Evolutionary conservation across 192 early-diverging fungal genomes (phyloP), one percentile per base, ranked within the genome.

Genomic region (Mortierella claussenii): DNA sequence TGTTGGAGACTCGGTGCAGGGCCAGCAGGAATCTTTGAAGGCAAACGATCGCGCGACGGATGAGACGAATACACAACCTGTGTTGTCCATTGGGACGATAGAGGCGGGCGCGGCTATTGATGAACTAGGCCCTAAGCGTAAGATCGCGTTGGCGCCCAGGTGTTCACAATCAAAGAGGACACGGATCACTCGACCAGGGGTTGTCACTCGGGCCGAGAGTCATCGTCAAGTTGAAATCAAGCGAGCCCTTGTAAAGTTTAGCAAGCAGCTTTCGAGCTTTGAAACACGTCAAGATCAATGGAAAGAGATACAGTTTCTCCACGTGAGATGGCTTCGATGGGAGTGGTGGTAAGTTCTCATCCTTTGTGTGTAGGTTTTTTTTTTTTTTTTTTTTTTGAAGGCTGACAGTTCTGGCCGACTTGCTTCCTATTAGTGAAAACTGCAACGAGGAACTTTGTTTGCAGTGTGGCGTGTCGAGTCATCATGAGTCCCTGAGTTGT

Each of bases 271-370:
- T 7, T 34, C 56, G 17, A 75, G 70, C 40, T 42, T 88, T 23
- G 85, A 88, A 50, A 42, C 68, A 9, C 55, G 83, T 36, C 84
- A 81, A 3, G 87, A 86, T 23, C 60, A 70, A 23, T 88, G 85
- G 85, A 88, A 79, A 50, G 79, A 85, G 51, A 60, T 88, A 8
- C 87, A 88, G 56, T 88, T 88, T 70, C 65, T 81, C 36, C 87
- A 88, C 45, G 81, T 88, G 23, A 52, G 68, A 13, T 80, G 80
- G 53, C 81, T 86, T 28, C 87, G 83, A 33, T 71, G 68, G 49
- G 71, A 79, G 3, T 55, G 59, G 60, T 88, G 87, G 85, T 86
- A 81, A 51, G 66, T 26, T 51, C 10, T 33, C n/a, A n/a, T n/a
- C n/a, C n/a, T n/a, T n/a, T n/a, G n/a, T n/a, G n/a, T 17, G n/a